Percentiles rank a stretch among this genome's conserved stretches.
Conservation (phyloP, 257 asterid genomes). For the Solanum lignicaule region DNA sequence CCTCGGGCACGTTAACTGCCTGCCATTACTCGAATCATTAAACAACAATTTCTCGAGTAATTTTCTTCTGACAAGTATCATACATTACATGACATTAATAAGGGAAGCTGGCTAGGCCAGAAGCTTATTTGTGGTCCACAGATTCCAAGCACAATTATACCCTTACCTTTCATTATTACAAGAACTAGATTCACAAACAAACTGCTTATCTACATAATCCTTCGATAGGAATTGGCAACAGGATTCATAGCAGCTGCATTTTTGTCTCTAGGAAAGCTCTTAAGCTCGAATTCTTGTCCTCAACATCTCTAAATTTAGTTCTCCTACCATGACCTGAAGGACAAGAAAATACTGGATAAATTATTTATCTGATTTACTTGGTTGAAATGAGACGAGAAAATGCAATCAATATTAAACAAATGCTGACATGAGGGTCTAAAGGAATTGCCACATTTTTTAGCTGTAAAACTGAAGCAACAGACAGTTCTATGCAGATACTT, state of each 20-base stretch:
- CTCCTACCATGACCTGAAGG: constrained; percentile 47
- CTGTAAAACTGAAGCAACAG: background rate
- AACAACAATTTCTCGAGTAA: background rate
- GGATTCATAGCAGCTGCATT: constrained; percentile 2
- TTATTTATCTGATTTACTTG: background rate
- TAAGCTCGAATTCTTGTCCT: constrained; percentile 28
- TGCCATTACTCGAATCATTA: background rate
- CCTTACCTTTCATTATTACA: background rate
- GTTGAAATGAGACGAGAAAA: background rate
- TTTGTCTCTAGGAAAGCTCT: constrained; percentile 25
- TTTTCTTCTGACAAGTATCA: background rate
- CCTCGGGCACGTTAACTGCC: background rate
- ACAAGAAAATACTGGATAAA: background rate
- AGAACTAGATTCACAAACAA: background rate
- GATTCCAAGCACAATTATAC: background rate
- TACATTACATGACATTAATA: background rate
- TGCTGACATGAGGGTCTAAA: background rate
- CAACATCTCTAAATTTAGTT: constrained; percentile 21
- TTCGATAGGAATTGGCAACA: background rate
- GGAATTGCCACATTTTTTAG: background rate
- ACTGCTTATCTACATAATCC: background rate
- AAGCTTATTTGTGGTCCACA: background rate
- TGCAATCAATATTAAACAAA: background rate
- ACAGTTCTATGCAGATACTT: background rate
- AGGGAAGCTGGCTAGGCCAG: background rate